Evolutionary conservation across 345 rosid species (phyloP).

Genomic region (Barbarea vulgaris): DNA sequence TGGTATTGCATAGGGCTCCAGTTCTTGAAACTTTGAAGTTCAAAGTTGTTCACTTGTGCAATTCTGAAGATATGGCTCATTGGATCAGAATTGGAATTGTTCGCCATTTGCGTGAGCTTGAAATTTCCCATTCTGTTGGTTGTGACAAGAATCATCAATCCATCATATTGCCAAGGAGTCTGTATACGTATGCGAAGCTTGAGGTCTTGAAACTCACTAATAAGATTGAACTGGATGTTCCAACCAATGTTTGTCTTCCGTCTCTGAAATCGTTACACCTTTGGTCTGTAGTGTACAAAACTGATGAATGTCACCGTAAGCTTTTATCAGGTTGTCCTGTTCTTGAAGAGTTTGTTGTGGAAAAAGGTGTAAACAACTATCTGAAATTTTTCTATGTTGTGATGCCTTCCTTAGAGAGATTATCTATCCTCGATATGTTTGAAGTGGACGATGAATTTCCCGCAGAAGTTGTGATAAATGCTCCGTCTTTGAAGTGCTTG

Average conservation of each 20-base stretch:
- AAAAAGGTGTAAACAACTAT: rapidly evolving
- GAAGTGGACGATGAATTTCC: no score
- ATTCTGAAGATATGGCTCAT: neutral
- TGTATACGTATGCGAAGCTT: neutral
- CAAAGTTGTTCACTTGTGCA: neutral
- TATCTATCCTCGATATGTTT: no score
- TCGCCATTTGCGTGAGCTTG: neutral
- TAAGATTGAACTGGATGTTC: neutral
- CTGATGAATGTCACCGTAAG: no score
- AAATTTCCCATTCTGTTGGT: neutral
- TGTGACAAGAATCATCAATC: no score
- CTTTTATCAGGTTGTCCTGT: neutral
- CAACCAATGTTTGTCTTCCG: neutral
- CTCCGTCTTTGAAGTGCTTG: neutral
- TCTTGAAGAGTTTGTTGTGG: neutral
- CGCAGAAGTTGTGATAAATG: neutral
- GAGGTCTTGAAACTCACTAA: neutral
- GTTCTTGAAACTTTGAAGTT: constrained; percentile 2
- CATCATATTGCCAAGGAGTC: neutral
- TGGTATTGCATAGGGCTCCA: neutral
- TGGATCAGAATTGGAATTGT: neutral
- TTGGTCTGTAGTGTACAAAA: no score
- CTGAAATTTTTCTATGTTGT: neutral
- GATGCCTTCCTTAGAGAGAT: neutral
- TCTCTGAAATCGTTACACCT: neutral